Evolutionary conservation across 495 filamentous ascomycete species (phyloP), one percentile per base, ranked within the genome.

Genomic region (Aspergillus leporis): DNA sequence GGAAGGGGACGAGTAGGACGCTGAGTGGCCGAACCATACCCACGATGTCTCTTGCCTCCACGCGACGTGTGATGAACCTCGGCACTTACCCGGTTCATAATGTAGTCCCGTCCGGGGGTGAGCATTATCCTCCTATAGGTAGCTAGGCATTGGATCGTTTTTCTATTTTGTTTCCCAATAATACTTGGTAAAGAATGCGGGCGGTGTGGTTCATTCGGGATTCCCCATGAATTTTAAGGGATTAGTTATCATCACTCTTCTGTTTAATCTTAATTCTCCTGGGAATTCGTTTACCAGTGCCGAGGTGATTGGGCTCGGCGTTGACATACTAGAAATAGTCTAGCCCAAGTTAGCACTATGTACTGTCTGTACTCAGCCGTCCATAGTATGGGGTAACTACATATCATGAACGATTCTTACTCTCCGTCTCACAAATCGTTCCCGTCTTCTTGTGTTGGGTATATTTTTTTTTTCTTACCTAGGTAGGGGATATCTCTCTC

Each of bases 1-100:
- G 48, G 51, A 48, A 25, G 50, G 41, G 53, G 13, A 18, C 18
- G 22, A 48, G 51, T n/a, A 55, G 16, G 25, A 45, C 56, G 57
- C 47, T 59, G 19, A 60, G 38, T 58, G 43, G 58, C 18, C 46
- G 47, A 56, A 19, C 53, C 61, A 54, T 51, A 59, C 22, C 41
- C 21, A 52, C 30, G 46, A 8, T 23, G 50, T 30, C 38, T 22
- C 30, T 32, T 16, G 22, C 52, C 49, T 55, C 60, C 62, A 65
- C 55, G 54, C 58, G 49, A 61, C 19, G 23, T 21, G 25, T 36
- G 46, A 63, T 47, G 54, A 53, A 64, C 69, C 69, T 72, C 69
- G 69, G 69, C 66, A 65, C 48, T 54, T 61, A 48, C 55, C 55
- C 14, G 32, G 41, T 34, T 47, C 16, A 25, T 53, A 30, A 50